phyloP scores from a whole-genome alignment of 805 yeast species.

The Yamadazyma scolyti region DNA sequence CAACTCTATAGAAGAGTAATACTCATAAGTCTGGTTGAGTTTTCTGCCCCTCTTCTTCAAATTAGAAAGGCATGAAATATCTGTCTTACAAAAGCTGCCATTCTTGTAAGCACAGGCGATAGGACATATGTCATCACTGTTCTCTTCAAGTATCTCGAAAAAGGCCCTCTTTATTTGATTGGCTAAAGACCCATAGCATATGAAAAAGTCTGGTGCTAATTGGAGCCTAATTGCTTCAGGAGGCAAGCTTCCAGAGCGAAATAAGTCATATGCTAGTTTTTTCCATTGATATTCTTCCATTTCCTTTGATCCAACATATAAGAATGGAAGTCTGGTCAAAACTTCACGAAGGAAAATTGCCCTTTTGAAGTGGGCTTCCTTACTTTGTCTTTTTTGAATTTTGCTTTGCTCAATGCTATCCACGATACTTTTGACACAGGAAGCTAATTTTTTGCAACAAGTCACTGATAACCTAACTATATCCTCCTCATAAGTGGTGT shows the following conservation, averaged over 20 bases:
- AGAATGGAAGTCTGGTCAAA: slow-evolving; percentile 12
- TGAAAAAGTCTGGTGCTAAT: slow-evolving; percentile 11
- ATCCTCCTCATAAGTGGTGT: no score
- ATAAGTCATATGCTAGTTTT: slow-evolving; percentile 13
- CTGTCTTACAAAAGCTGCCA: no score
- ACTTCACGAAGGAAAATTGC: slow-evolving; percentile 5
- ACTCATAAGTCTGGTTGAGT: no score
- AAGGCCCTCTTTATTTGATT: slow-evolving; percentile 13
- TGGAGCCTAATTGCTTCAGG: slow-evolving; percentile 14
- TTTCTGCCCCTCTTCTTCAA: no score
- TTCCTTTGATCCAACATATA: slow-evolving; percentile 9
- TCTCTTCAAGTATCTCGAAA: slow-evolving; percentile 8
- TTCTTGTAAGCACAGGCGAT: no score
- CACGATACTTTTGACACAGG: no score
- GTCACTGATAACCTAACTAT: no score
- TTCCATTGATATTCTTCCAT: slow-evolving; percentile 15
- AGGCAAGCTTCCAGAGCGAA: slow-evolving; percentile 2
- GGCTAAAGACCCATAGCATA: slow-evolving; percentile 15
- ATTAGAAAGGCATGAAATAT: no score
- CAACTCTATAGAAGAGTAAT: no score
- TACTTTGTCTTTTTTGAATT: neutral
- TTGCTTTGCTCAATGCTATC: no score
- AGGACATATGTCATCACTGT: no score
- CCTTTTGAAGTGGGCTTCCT: slow-evolving; percentile 4
- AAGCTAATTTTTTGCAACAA: no score